A percentile compares a stretch with the other conserved stretches of the same genome.
phyloP scores from a whole-genome alignment of 2,329 filamentous ascomycete species.

The Colletotrichum sp. region DNA sequence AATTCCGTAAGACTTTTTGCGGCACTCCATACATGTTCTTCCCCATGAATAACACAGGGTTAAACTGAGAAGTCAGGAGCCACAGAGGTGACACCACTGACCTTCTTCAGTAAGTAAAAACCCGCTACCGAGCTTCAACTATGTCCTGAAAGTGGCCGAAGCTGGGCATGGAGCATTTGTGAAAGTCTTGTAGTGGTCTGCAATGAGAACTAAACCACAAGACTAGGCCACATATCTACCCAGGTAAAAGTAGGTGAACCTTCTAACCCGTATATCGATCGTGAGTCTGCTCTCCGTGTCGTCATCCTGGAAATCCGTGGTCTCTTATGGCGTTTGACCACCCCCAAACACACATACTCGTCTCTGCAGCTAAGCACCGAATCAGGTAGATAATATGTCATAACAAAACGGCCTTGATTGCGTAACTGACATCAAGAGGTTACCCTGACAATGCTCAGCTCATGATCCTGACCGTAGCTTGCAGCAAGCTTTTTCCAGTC shows the following conservation, averaged over 20 bases:
- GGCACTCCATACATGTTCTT: not conserved
- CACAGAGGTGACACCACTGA: not conserved
- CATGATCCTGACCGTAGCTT: slow-evolving; percentile 23
- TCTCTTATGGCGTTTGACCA: not conserved
- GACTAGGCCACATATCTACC: not conserved
- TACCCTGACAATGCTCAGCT: slow-evolving; percentile 21
- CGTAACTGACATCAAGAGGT: not conserved
- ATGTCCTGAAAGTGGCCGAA: not conserved
- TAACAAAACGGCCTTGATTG: not conserved
- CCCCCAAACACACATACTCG: not conserved
- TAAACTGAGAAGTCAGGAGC: not conserved
- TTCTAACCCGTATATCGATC: not conserved
- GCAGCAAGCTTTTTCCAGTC: slow-evolving; percentile 35
- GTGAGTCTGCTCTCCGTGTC: not conserved
- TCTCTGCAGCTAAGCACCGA: not conserved
- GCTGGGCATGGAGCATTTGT: not conserved
- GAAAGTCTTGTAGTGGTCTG: not conserved
- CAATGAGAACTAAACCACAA: not conserved
- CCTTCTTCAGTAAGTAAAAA: not conserved
- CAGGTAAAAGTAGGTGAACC: not conserved
- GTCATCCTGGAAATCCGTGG: not conserved
- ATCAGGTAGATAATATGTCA: not conserved
- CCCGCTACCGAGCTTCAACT: not conserved
- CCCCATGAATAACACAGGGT: not conserved
- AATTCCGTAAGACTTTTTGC: not conserved